A percentile compares a stretch with the other conserved stretches of the same genome.
Conservation (phyloP, 352 stramenopile species). For the Bremia lactucae region DNA sequence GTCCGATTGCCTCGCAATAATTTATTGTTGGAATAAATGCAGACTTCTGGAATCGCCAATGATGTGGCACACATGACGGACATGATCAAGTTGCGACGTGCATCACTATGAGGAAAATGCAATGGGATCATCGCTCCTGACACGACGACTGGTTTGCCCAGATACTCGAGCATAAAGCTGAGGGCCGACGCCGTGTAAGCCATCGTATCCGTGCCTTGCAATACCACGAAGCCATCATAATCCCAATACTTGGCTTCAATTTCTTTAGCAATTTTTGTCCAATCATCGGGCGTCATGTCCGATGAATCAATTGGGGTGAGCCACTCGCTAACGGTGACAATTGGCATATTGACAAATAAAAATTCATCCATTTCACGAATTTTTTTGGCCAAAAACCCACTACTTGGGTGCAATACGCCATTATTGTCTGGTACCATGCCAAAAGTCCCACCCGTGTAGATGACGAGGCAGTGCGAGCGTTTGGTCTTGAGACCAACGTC, state of each 20-base stretch:
- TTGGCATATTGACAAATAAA: constrained; percentile 68
- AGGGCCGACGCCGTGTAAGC: constrained; percentile 92
- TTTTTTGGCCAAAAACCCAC: constrained; percentile 83
- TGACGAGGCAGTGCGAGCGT: constrained; percentile 63
- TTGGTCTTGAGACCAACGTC: constrained; percentile 13
- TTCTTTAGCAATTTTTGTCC: constrained; percentile 85
- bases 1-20: constrained; percentile 91
- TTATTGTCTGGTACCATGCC: constrained; percentile 77
- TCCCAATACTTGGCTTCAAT: constrained; percentile 92
- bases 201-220: constrained; percentile 98
- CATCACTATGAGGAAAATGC: constrained; percentile 93
- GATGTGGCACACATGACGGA: constrained; percentile 78
- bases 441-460: constrained; percentile 89
- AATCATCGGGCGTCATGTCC: constrained; percentile 86
- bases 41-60: constrained; percentile 81
- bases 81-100: constrained; percentile 93
- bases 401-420: constrained; percentile 74
- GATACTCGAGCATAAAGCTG: constrained; percentile 96
- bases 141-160: constrained; percentile 93
- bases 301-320: constrained; percentile 85
- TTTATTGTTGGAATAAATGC: constrained; percentile 94
- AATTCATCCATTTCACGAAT: constrained; percentile 84
- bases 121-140: constrained; percentile 94
- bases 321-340: constrained; percentile 69
- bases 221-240: constrained; percentile 95